Conservation (phyloP, 2,329 filamentous ascomycete genomes). For the Tympanopsis confertula region DNA sequence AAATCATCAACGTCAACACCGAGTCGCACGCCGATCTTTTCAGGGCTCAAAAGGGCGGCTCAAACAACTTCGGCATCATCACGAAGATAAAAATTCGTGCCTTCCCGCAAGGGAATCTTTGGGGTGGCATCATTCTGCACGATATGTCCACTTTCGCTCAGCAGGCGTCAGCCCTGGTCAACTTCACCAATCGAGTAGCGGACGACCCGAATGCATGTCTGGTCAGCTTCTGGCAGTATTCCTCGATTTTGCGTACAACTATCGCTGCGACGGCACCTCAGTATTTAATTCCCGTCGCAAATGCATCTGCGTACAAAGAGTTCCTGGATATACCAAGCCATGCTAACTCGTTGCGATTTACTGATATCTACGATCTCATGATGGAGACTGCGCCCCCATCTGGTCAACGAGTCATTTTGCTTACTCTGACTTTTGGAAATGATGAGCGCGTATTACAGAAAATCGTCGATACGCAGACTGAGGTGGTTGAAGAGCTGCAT, state of each 20-base stretch:
- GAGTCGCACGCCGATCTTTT: slow-evolving; percentile 33
- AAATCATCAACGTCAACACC: slow-evolving; percentile 30
- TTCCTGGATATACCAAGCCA: too few relatives aligned
- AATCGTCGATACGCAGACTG: too few relatives aligned
- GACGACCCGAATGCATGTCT: not conserved
- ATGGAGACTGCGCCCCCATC: too few relatives aligned
- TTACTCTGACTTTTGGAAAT: too few relatives aligned
- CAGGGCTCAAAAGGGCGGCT: slow-evolving; percentile 39
- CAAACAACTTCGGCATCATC: slow-evolving; percentile 42
- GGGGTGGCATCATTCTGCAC: not conserved
- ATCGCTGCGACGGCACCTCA: not conserved
- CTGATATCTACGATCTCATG: not conserved
- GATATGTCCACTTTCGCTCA: not conserved
- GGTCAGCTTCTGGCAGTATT: not conserved
- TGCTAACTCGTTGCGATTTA: too few relatives aligned
- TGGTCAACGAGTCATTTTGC: too few relatives aligned
- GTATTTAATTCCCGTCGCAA: not conserved
- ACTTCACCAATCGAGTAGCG: not conserved
- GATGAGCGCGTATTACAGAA: too few relatives aligned
- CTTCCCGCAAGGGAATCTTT: slow-evolving; percentile 14
- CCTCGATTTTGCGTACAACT: not conserved
- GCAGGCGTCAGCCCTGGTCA: not conserved
- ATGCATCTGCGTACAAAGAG: not conserved
- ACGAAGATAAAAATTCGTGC: slow-evolving; percentile 31
- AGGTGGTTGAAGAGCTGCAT: too few relatives aligned